Evolutionary conservation across 176 grass and related monocot species (phyloP).

Genomic region (Triticum monococcum): DNA sequence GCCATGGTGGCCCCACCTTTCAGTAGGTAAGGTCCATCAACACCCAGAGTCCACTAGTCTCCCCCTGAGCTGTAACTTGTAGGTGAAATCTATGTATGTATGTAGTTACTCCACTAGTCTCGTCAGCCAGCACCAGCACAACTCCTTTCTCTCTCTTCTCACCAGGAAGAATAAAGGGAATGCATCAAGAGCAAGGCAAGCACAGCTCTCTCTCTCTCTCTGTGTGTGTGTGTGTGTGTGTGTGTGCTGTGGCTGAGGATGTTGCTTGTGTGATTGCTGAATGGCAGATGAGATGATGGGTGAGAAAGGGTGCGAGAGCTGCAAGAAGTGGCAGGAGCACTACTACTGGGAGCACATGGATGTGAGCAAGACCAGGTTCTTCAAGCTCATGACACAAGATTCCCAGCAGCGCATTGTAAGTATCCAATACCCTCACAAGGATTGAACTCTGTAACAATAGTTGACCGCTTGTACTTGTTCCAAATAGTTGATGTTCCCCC

Average conservation of each 20-base stretch:
- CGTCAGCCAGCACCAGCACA: neutral
- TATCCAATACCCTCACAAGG: neutral
- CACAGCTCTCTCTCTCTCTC: neutral
- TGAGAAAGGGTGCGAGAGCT: conserved; percentile 16
- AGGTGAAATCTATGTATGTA: conserved; percentile 5
- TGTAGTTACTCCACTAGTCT: neutral
- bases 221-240: neutral
- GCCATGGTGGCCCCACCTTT: neutral
- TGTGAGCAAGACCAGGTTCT: conserved; percentile 28
- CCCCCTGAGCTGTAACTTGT: neutral
- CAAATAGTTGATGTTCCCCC: no score
- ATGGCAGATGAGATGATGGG: conserved; percentile 19
- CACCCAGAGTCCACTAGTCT: neutral
- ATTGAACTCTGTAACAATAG: neutral
- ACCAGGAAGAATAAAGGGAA: neutral
- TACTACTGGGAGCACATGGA: conserved; percentile 53
- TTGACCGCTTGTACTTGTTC: no score
- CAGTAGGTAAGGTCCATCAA: conserved; percentile 7
- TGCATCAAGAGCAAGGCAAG: conserved; percentile 17
- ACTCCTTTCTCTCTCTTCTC: neutral
- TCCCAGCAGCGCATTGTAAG: conserved; percentile 33
- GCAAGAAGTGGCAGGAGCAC: conserved; percentile 44
- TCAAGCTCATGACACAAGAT: conserved; percentile 28
- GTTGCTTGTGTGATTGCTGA: neutral
- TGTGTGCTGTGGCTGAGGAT: neutral